A percentile compares a stretch with the other conserved stretches of the same genome.
Evolutionary conservation across 768 basidiomycete species (phyloP).

Genomic region (Paxillus ammoniavirescens): DNA sequence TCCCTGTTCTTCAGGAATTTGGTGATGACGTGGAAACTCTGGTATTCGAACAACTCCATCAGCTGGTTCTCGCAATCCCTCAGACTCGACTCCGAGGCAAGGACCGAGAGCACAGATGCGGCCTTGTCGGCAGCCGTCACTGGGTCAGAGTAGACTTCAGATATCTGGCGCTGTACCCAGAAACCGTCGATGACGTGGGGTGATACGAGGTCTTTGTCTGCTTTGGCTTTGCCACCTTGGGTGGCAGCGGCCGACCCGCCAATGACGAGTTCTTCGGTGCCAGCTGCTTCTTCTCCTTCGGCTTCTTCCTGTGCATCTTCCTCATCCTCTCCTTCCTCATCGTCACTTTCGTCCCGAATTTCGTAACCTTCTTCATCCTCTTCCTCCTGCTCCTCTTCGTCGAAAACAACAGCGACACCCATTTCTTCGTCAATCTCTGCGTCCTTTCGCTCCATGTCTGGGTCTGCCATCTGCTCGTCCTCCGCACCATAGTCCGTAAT

Average conservation of each 20-base stretch:
- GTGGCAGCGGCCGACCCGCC: slow-evolving; percentile 60
- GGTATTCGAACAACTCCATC: slow-evolving; percentile 95
- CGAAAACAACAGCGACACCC: slow-evolving; percentile 97
- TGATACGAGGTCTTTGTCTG: slow-evolving; percentile 77
- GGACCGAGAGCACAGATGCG: slow-evolving; percentile 74
- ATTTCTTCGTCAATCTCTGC: slow-evolving; percentile 93
- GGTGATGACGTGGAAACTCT: slow-evolving; percentile 85
- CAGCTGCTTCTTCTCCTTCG: slow-evolving; percentile 45
- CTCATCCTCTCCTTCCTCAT: slow-evolving; percentile 60
- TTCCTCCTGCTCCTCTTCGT: slow-evolving; percentile 94
- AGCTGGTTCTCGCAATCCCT: slow-evolving; percentile 95
- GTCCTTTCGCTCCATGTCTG: slow-evolving; percentile 77
- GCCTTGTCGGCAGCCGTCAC: slow-evolving; percentile 94
- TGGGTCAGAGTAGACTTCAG: slow-evolving; percentile 89
- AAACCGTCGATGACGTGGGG: slow-evolving; percentile 94
- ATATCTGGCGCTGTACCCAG: slow-evolving; percentile 96
- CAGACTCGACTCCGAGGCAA: slow-evolving; percentile 81
- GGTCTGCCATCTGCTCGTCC: slow-evolving; percentile 76
- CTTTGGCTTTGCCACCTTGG: slow-evolving; percentile 46
- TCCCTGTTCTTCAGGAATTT: slow-evolving; percentile 95
- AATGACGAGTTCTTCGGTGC: slow-evolving; percentile 74
- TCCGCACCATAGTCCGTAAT: slow-evolving; percentile 94
- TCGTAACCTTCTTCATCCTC: slow-evolving; percentile 91
- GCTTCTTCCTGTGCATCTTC: slow-evolving; percentile 43
- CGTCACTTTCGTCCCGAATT: slow-evolving; percentile 78